phyloP scores from a whole-genome alignment of 768 basidiomycete species.

The Leccinum pellstonianum region DNA sequence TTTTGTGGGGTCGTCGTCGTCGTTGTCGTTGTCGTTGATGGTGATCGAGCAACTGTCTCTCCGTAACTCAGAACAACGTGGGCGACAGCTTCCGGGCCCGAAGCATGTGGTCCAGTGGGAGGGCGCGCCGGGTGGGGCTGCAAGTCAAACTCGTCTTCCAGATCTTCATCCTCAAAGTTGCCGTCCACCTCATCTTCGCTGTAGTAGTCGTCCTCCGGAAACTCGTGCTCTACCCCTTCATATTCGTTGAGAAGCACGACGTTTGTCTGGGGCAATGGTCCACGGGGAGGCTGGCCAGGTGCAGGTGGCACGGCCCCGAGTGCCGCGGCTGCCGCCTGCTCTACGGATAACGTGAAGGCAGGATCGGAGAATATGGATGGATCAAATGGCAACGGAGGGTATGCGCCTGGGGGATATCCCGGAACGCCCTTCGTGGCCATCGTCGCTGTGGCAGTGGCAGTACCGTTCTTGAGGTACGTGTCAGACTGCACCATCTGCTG shows the following conservation, averaged over 20 bases:
- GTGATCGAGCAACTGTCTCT: slow-evolving; percentile 25
- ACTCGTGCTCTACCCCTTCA: slow-evolving; percentile 36
- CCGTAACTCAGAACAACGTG: slow-evolving; percentile 44
- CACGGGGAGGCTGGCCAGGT: slow-evolving; percentile 34
- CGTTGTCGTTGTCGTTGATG: not conserved
- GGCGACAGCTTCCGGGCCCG: slow-evolving; percentile 32
- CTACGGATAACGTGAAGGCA: slow-evolving; percentile 50
- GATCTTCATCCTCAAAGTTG: slow-evolving; percentile 40
- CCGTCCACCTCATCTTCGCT: slow-evolving; percentile 49
- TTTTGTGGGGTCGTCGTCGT: slow-evolving; percentile 8
- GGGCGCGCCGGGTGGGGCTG: slow-evolving; percentile 26
- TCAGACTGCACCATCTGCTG: slow-evolving; percentile 60
- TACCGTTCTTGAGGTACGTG: slow-evolving; percentile 37
- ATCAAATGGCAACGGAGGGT: slow-evolving; percentile 47
- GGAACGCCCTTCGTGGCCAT: slow-evolving; percentile 36
- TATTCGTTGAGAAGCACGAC: slow-evolving; percentile 42
- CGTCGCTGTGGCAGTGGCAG: slow-evolving; percentile 29
- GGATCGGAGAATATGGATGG: slow-evolving; percentile 55
- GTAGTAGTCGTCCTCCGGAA: slow-evolving; percentile 43
- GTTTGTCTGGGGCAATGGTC: slow-evolving; percentile 32
- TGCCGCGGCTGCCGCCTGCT: slow-evolving; percentile 43
- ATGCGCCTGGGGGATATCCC: slow-evolving; percentile 43
- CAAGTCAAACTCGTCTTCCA: slow-evolving; percentile 32
- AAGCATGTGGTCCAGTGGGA: slow-evolving; percentile 12
- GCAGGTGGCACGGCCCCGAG: slow-evolving; percentile 30